These are phyloP conservation scores for Lentinula aciculospora DNA, from an alignment of 768 basidiomycete species.

Conservation along the genomic window DNA sequence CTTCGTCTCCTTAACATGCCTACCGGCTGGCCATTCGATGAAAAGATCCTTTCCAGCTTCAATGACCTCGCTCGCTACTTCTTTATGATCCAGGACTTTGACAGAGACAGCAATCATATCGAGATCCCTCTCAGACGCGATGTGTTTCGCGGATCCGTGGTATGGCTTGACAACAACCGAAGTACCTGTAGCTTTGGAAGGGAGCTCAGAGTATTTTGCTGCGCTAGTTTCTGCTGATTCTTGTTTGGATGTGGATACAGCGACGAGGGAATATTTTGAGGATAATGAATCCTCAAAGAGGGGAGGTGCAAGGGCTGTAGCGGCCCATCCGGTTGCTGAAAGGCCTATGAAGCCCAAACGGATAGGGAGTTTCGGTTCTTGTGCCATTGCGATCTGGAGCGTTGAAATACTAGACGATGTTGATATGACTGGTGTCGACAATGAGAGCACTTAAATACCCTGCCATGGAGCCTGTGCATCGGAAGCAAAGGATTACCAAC, in stretches of 20 bases:
- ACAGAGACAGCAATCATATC: conserved; percentile 31
- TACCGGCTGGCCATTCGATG: conserved; percentile 35
- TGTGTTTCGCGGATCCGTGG: conserved; percentile 20
- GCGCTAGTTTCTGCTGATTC: conserved; percentile 25
- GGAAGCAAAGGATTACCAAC: neutral
- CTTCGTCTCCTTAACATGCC: conserved; percentile 21
- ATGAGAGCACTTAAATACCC: neutral
- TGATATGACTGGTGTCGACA: neutral
- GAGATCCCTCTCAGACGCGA: conserved; percentile 30
- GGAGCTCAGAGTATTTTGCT: conserved; percentile 20
- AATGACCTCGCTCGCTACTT: conserved; percentile 24
- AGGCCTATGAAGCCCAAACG: conserved; percentile 28
- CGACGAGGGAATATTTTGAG: conserved; percentile 21
- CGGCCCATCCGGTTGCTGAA: conserved; percentile 27
- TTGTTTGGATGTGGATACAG: conserved; percentile 27
- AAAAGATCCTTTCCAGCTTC: conserved; percentile 32
- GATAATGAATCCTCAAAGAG: conserved; percentile 12
- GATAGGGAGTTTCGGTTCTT: conserved; percentile 4
- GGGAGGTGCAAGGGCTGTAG: conserved; percentile 19
- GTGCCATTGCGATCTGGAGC: neutral
- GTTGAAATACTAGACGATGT: neutral
- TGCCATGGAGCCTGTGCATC: neutral
- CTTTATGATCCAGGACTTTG: conserved; percentile 24
- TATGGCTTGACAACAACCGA: conserved; percentile 24
- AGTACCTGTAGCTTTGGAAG: conserved; percentile 9